Percentiles rank a stretch among this genome's conserved stretches.
These are phyloP conservation scores for Nepenthes gracilis DNA, from an alignment of 148 eudicot species.

Conservation along the genomic window DNA sequence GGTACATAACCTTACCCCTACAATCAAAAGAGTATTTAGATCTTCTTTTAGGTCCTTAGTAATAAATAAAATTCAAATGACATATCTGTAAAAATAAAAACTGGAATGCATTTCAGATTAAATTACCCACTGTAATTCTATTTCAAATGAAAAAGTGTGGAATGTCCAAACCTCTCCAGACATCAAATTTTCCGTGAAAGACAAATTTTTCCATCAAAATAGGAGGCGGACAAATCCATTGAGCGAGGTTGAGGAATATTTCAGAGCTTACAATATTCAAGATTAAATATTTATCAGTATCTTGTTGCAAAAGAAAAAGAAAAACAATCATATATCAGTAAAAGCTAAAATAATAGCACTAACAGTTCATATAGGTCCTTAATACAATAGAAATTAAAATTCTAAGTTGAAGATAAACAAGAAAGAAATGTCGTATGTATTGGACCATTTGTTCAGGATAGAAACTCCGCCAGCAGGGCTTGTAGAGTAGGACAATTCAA, in stretches of 20 bases:
- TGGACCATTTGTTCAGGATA: too few relatives aligned
- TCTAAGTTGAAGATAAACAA: too few relatives aligned
- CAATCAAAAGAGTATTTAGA: too few relatives aligned
- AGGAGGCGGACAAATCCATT: constrained; percentile 32
- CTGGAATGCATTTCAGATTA: too few relatives aligned
- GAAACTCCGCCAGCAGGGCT: too few relatives aligned
- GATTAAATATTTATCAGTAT: constrained; percentile 45
- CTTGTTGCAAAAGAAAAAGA: constrained; percentile 32
- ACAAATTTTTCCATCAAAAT: constrained; percentile 51
- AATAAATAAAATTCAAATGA: too few relatives aligned
- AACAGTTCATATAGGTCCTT: not conserved
- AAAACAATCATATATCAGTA: constrained; percentile 1
- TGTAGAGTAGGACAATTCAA: too few relatives aligned
- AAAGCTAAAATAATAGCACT: not conserved
- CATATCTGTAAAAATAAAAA: too few relatives aligned
- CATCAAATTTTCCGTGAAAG: constrained; percentile 42
- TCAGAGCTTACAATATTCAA: constrained; percentile 47
- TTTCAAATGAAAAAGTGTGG: not conserved
- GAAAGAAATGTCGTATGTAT: too few relatives aligned
- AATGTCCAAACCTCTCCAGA: constrained; percentile 39
- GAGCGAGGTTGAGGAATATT: constrained; percentile 48
- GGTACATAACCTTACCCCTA: too few relatives aligned
- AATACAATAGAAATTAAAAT: not conserved
- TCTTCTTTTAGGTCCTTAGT: too few relatives aligned
- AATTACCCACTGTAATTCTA: too few relatives aligned